These are phyloP conservation scores for Leccinum idahoense DNA, from an alignment of 1,284 basidiomycete genomes.

Conservation along the genomic window DNA sequence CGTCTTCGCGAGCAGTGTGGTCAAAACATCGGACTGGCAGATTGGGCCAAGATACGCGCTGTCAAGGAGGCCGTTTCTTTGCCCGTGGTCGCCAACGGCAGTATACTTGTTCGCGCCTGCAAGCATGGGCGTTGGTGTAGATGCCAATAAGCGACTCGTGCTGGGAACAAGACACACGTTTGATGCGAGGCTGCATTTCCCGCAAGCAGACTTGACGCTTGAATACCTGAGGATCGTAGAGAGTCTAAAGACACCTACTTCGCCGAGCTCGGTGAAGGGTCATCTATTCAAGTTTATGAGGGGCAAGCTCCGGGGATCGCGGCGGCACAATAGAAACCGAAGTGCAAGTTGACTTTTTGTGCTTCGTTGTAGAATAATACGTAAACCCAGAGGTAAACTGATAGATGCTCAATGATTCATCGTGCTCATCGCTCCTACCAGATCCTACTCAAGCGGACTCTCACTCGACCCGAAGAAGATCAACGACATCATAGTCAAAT, in stretches of 20 bases:
- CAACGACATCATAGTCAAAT: too few species aligned
- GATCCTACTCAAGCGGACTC: too few species aligned
- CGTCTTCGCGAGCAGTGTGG: constrained; percentile 90
- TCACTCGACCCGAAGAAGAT: too few species aligned
- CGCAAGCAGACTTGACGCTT: constrained; percentile 63
- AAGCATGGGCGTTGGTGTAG: not conserved
- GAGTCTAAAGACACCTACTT: constrained; percentile 67
- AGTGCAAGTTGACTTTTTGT: too few species aligned
- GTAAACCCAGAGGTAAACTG: too few species aligned
- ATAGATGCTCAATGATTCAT: too few species aligned
- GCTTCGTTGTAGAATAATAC: too few species aligned
- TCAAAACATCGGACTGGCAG: constrained; percentile 74
- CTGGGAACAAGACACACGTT: constrained; percentile 5
- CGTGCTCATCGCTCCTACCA: too few species aligned
- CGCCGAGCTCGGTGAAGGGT: constrained; percentile 77
- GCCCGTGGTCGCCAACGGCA: constrained; percentile 96
- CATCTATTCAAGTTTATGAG: constrained; percentile 75
- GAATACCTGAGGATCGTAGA: constrained; percentile 87
- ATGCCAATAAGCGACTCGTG: not conserved
- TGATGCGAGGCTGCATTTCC: constrained; percentile 51
- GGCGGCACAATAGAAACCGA: too few species aligned
- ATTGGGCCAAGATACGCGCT: constrained; percentile 79
- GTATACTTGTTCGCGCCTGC: constrained; percentile 75
- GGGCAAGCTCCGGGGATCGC: too few species aligned
- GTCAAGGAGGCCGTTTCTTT: constrained; percentile 86